Evolutionary conservation across 1,284 basidiomycete genomes (phyloP), one percentile per base, ranked within the genome.

Genomic region (Ganoderma sinense): DNA sequence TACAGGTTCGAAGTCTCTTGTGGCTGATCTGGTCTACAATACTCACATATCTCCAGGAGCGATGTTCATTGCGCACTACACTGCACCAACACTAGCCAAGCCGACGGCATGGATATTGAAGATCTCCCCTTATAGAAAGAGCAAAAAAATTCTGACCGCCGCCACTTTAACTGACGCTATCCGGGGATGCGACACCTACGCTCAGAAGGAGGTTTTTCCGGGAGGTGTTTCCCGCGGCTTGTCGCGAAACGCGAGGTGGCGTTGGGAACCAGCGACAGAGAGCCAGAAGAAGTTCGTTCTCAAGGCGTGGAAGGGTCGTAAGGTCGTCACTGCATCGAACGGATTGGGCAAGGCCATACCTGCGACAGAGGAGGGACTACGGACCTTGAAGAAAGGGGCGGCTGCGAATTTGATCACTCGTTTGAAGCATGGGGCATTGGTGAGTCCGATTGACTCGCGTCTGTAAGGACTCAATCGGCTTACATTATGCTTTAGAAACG

Each of bases 391-490:
- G 3, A 95, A 93, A 79, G 94, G 95, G 0, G 86, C 93, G 72
- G 94, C 94, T 39, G 91, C 90, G 0, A 90, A 91, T 72, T 88
- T 96, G 53, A 92, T 96, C 70, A 90, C 90, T 29, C 88, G 94
- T 13, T 71, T 94, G 69, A 93, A 89, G 77, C 91, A 96, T 76
- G 95, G 94, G 29, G 92, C 91, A 43, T 83, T 88, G 82, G 93
- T 92, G 76, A 39, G 81, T 67, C 29, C 36, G n/a, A 20, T 2
- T 13, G 31, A 18, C 8, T 43, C 2, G 0, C 11, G 59, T 26
- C n/a, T 45, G 7, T 29, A 40, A 33, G 2, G 20, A 23, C n/a
- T 8, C 23, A 10, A 14, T 39, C 26, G 11, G 14, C 51, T 62
- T 29, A 62, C 20, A 1, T 29, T n/a, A 13, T 43, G 51, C 23